These are phyloP conservation scores for Salix suchowensis DNA, from an alignment of 345 rosid species.

Conservation along the genomic window DNA sequence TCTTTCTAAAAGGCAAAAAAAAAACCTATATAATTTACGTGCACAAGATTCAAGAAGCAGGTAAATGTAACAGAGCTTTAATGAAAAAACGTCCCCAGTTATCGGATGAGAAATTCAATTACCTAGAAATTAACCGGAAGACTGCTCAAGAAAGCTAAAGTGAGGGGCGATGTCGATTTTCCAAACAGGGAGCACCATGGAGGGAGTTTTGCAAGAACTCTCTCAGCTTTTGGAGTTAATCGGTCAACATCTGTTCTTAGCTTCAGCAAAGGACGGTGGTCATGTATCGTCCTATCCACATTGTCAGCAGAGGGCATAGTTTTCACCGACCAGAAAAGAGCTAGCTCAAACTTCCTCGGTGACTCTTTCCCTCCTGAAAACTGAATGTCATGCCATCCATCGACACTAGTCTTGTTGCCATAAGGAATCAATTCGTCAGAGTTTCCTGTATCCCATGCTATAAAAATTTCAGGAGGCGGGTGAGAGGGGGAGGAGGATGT, in stretches of 20 bases:
- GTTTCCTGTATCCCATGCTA: slow-evolving; percentile 32
- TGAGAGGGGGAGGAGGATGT: background rate
- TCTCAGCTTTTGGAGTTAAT: slow-evolving; percentile 53
- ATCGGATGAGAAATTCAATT: background rate
- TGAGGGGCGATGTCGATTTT: slow-evolving; percentile 73
- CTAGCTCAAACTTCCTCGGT: slow-evolving; percentile 51
- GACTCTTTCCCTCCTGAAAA: slow-evolving; percentile 76
- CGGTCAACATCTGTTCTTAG: slow-evolving; percentile 67
- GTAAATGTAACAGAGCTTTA: background rate
- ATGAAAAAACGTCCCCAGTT: background rate
- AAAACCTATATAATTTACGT: background rate
- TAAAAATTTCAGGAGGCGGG: background rate
- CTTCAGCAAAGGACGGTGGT: slow-evolving; percentile 52
- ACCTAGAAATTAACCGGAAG: slow-evolving; percentile 52
- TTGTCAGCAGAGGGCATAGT: slow-evolving; percentile 8
- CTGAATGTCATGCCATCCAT: slow-evolving; percentile 85
- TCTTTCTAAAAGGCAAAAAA: background rate
- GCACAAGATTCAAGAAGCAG: background rate
- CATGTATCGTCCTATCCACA: slow-evolving; percentile 9
- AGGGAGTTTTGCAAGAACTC: slow-evolving; percentile 58
- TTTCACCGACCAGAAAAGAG: slow-evolving; percentile 43
- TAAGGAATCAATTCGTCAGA: slow-evolving; percentile 45
- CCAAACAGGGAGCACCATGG: slow-evolving; percentile 78
- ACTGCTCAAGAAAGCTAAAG: slow-evolving; percentile 55
- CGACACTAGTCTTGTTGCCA: slow-evolving; percentile 46